Evolutionary conservation across 2,329 filamentous ascomycete species (phyloP), one percentile per base, ranked within the genome.

Genomic region (Arachnopeziza araneosa): DNA sequence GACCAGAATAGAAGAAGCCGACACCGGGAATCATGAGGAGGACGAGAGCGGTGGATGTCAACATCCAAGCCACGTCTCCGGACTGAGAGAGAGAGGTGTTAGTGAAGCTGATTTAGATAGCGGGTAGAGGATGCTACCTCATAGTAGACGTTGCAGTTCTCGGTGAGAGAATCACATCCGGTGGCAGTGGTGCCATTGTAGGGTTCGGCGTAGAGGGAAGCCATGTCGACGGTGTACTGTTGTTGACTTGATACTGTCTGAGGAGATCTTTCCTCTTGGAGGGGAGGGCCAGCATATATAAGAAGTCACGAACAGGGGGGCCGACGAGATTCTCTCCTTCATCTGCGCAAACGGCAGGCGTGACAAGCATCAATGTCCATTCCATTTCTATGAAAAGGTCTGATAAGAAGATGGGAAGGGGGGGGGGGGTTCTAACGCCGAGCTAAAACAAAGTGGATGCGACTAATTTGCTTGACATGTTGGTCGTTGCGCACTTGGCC

Each of bases 1-100:
- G 85, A 63, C 92, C 92, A 14, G 91, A 96, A 77, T 96, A 96
- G 81, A 96, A 96, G 82, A 96, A 96, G 24, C 71, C 92, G 68
- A 96, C 91, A 67, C 92, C 92, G 1, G 92, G 92, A 77, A 96
- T 91, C 92, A 96, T 96, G 68, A 96, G 84, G 68, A 96, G 78
- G 56, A 96, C 91, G 57, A 96, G 81, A 7, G 90, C 91, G 1
- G 91, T 92, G 26, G 89, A 81, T 22, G 85, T 88, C 67, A 96
- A 85, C 76, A 96, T 86, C 89, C 89, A 96, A 59, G 86, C 88
- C 65, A 96, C 89, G 77, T 96, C 90, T 71, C 91, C 91, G 61
- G 87, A 80, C 88, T 91, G 62, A 44, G 24, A 52, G 62, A 44
- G 24, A 52, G 61, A 24, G 10, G 19, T 19, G 52, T 54, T 9